Base-by-base conservation (phyloP, 2,329 filamentous ascomycete species). In the Dactylellina haptotyla region DNA sequence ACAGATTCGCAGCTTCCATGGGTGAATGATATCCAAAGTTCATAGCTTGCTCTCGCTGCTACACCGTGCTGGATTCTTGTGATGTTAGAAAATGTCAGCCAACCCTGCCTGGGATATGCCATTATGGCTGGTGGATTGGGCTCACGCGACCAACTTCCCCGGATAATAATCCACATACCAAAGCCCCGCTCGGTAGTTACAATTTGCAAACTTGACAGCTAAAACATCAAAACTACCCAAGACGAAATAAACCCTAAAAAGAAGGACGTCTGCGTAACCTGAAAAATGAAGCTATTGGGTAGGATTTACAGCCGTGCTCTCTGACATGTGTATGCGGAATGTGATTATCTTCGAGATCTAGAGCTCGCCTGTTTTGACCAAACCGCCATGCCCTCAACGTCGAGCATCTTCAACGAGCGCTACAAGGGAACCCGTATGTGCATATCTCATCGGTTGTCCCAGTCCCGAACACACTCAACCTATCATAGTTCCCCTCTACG, bases 311-410 rank as follows among this genome's bases (percentile, higher is more conserved):
- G n/a, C n/a, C 4, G 4, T 16, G 18, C 18, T 10, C 12, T 41
- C 4, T 8, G 45, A 39, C 61, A 64, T 51, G 61, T 64, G 61
- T 32, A 34, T 64, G 41, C 34, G 48, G 51, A 66, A 66, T 66
- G 62, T 58, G 62, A 58, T 66, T 53, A 9, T 6, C 6, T 6
- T 34, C 32, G 14, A 61, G 14, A 8, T 37, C 46, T 26, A 14
- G 8, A 45, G 12, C 28, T 3, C 20, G 16, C 26, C 28, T 32
- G 34, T 3, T 20, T 34, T 4, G 16, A 37, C 23, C 4, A 26
- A 6, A 18, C 25, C 39, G 14, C 20, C 8, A 50, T 28, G 10
- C 39, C 6, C 39, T 9, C 8, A 9, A 26, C 32, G 32, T n/a
- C n/a, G n/a, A n/a, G n/a, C n/a, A n/a, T n/a, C n/a, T n/a, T n/a